A percentile compares a stretch with the other conserved stretches of the same genome.
These are phyloP conservation scores for Platanthera guangdongensis DNA, from an alignment of 106 monocot species.

Conservation along the genomic window DNA sequence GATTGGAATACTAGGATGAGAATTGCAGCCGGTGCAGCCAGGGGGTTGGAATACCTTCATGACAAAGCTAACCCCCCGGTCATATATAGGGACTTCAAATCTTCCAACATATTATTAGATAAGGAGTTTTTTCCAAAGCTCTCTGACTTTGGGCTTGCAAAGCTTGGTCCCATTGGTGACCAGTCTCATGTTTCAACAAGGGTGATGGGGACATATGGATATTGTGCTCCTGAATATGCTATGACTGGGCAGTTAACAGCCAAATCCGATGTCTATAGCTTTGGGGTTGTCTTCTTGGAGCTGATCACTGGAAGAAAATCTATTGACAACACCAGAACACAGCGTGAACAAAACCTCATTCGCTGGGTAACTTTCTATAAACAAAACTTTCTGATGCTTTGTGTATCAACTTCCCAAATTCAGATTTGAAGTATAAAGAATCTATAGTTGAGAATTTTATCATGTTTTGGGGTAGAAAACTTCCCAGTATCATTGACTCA, in stretches of 20 bases:
- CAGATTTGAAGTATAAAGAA: too few species aligned
- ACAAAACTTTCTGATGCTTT: not conserved
- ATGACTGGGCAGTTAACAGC: conserved; percentile 73
- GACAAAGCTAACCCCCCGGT: conserved; percentile 64
- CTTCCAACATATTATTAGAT: conserved; percentile 64
- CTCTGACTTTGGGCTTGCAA: conserved; percentile 83
- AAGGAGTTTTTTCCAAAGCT: conserved; percentile 58
- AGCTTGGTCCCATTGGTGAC: conserved; percentile 76
- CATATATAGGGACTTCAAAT: conserved; percentile 73
- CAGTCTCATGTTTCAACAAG: conserved; percentile 75
- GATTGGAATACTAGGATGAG: conserved; percentile 80
- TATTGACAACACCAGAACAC: conserved; percentile 42
- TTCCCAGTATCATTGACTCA: not conserved
- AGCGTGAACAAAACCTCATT: conserved; percentile 57
- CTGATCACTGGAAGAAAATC: conserved; percentile 70
- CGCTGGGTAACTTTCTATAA: conserved; percentile 34
- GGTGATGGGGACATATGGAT: conserved; percentile 83
- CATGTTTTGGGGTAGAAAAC: not conserved
- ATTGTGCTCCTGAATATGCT: conserved; percentile 82
- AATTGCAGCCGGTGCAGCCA: conserved; percentile 73
- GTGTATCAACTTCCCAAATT: too few species aligned
- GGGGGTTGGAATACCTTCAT: conserved; percentile 70
- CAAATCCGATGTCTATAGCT: conserved; percentile 80
- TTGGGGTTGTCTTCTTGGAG: conserved; percentile 75
- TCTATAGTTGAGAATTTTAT: not conserved